Percentiles rank a stretch among this genome's conserved stretches.
Conservation (phyloP, 1,284 basidiomycete genomes). For the Ganoderma lucidum region DNA sequence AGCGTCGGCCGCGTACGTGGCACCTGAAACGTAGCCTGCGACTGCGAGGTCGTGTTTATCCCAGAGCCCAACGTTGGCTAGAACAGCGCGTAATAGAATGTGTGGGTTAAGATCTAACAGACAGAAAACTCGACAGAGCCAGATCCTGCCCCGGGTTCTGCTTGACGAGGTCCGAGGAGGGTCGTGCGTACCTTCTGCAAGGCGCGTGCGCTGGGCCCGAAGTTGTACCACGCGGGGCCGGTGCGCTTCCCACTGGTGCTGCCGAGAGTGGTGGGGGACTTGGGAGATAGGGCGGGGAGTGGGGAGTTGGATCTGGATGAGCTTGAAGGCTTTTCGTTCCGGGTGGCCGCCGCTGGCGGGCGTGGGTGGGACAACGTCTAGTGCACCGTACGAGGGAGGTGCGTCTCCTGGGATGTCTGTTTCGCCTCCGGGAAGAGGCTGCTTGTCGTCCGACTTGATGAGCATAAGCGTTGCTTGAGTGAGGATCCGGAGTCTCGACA, state of each 20-base stretch:
- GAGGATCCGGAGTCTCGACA: background rate
- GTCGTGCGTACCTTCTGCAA: slow-evolving; percentile 38
- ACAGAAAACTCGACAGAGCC: no score
- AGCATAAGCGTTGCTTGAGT: slow-evolving; percentile 35
- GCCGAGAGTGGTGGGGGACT: slow-evolving; percentile 9
- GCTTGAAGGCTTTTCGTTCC: slow-evolving; percentile 25
- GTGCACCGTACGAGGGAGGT: slow-evolving; percentile 42
- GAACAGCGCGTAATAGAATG: no score
- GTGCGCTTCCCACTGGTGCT: slow-evolving; percentile 19
- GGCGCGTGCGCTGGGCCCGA: slow-evolving; percentile 30
- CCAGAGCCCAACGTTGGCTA: no score
- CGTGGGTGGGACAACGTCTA: slow-evolving; percentile 24
- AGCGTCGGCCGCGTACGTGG: no score
- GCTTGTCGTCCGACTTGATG: slow-evolving; percentile 40
- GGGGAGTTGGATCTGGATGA: slow-evolving; percentile 7
- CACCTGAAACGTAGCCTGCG: background rate
- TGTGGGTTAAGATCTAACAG: no score
- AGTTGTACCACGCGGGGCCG: slow-evolving; percentile 32
- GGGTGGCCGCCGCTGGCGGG: slow-evolving; percentile 13
- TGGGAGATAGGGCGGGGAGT: background rate
- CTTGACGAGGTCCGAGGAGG: slow-evolving; percentile 40
- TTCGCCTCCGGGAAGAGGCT: slow-evolving; percentile 39
- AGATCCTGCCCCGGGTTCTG: no score
- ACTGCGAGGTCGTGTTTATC: background rate
- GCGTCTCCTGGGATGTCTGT: slow-evolving; percentile 37